phyloP scores from a whole-genome alignment of 768 basidiomycete genomes.

The Exidia glandulosa region DNA sequence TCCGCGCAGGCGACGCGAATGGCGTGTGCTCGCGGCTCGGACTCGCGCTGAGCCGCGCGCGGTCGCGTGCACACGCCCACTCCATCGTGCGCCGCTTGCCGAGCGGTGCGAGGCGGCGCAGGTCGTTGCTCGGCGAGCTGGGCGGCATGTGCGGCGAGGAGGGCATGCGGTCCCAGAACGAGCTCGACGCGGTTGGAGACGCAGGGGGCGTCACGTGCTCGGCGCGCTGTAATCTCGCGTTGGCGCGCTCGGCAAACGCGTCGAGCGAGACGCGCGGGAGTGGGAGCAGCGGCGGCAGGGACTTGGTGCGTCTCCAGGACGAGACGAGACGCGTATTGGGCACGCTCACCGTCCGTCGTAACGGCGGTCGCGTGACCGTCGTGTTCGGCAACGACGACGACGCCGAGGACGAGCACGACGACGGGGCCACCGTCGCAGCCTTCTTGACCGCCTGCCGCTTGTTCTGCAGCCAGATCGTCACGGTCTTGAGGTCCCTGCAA shows the following conservation, averaged over 20 bases:
- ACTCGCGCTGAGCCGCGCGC: neutral
- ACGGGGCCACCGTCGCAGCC: slow-evolving; percentile 5
- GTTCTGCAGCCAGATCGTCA: slow-evolving; percentile 78
- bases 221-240: slow-evolving; percentile 20
- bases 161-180: slow-evolving; percentile 35
- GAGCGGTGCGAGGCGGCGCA: slow-evolving; percentile 22
- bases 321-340: slow-evolving; percentile 7
- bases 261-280: slow-evolving; percentile 35
- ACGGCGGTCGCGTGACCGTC: slow-evolving; percentile 9
- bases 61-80: slow-evolving; percentile 50
- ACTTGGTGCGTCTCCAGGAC: neutral
- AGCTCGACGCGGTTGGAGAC: slow-evolving; percentile 12
- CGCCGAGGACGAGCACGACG: neutral
- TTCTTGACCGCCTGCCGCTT: slow-evolving; percentile 50
- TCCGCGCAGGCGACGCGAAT: neutral
- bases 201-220: slow-evolving; percentile 26
- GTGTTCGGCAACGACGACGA: too few species aligned
- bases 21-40: neutral
- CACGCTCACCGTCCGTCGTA: slow-evolving; percentile 10
- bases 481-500: slow-evolving; percentile 31
- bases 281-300: slow-evolving; percentile 1
- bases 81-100: slow-evolving; percentile 35
- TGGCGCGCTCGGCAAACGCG: slow-evolving; percentile 29
- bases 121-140: slow-evolving; percentile 37
- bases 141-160: slow-evolving; percentile 50